phyloP scores from a whole-genome alignment of 2,329 filamentous ascomycete species.

The Chaetomium sp. region DNA sequence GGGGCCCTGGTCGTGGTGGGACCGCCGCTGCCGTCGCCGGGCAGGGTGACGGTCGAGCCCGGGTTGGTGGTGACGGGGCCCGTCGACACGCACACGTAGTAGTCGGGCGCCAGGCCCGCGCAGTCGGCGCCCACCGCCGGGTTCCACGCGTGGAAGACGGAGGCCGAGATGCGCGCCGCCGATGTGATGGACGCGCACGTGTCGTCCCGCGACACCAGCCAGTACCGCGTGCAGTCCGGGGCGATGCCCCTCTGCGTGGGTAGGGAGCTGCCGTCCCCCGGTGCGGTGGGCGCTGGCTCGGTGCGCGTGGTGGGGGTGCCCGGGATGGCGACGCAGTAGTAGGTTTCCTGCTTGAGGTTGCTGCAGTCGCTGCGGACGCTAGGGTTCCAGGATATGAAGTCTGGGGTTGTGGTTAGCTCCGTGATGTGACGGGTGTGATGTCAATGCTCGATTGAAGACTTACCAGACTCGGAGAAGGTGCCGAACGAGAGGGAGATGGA shows the following conservation, averaged over 20 bases:
- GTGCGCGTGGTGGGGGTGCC: slow-evolving; percentile 9
- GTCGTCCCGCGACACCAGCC: slow-evolving; percentile 26
- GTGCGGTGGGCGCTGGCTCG: background rate
- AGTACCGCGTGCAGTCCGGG: slow-evolving; percentile 29
- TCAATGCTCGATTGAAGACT: background rate
- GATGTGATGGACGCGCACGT: slow-evolving; percentile 28
- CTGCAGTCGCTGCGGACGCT: slow-evolving; percentile 1
- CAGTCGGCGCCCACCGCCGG: slow-evolving; percentile 13
- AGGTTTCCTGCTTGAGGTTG: background rate
- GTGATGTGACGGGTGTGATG: background rate
- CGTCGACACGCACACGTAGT: slow-evolving; percentile 13
- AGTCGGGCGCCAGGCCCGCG: background rate
- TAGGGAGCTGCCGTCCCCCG: background rate
- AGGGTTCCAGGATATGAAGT: slow-evolving; percentile 14
- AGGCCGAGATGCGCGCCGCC: slow-evolving; percentile 21
- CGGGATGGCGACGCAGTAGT: slow-evolving; percentile 12
- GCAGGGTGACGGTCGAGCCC: slow-evolving; percentile 7
- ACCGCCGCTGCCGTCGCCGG: background rate
- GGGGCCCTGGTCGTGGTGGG: background rate
- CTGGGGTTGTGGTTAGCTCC: background rate
- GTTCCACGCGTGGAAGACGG: slow-evolving; percentile 9
- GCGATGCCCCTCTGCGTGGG: slow-evolving; percentile 6
- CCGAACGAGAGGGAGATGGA: slow-evolving; percentile 6
- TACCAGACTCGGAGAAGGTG: slow-evolving; percentile 12
- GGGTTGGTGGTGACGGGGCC: background rate